Evolutionary conservation across 2,329 filamentous ascomycete species (phyloP).

Genomic region (Periconia sp.): DNA sequence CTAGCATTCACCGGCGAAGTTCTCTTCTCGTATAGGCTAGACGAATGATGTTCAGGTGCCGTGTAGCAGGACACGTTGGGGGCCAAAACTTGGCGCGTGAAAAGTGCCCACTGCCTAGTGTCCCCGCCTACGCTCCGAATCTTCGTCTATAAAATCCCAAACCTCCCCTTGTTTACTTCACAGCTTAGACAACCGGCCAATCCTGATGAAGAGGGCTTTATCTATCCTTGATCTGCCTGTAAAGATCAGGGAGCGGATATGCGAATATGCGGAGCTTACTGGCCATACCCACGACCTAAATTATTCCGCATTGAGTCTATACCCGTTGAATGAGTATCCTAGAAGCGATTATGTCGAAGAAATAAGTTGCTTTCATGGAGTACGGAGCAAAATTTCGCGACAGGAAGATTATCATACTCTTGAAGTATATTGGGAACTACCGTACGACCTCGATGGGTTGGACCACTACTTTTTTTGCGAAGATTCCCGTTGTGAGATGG

Average conservation of each 20-base stretch:
- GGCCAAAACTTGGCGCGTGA: too few species aligned
- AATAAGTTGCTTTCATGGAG: neutral
- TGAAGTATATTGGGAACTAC: constrained; percentile 10
- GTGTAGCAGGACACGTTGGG: too few species aligned
- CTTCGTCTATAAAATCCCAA: too few species aligned
- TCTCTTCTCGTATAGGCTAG: too few species aligned
- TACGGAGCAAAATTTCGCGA: neutral
- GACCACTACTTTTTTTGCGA: neutral
- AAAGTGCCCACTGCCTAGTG: too few species aligned
- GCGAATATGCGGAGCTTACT: neutral
- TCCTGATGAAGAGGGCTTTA: too few species aligned
- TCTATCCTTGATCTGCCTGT: constrained; percentile 2
- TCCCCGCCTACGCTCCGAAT: too few species aligned
- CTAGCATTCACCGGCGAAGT: too few species aligned
- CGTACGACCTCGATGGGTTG: neutral
- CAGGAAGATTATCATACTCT: constrained; percentile 8
- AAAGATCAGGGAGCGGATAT: neutral
- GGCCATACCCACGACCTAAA: neutral
- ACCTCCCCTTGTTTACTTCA: too few species aligned
- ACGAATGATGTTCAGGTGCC: too few species aligned
- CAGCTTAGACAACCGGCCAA: too few species aligned
- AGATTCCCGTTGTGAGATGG: neutral
- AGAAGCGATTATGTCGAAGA: neutral
- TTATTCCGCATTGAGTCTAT: neutral
- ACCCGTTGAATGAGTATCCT: neutral